These are phyloP conservation scores for Senna tora DNA, from an alignment of 306 rosid species.

Conservation along the genomic window DNA sequence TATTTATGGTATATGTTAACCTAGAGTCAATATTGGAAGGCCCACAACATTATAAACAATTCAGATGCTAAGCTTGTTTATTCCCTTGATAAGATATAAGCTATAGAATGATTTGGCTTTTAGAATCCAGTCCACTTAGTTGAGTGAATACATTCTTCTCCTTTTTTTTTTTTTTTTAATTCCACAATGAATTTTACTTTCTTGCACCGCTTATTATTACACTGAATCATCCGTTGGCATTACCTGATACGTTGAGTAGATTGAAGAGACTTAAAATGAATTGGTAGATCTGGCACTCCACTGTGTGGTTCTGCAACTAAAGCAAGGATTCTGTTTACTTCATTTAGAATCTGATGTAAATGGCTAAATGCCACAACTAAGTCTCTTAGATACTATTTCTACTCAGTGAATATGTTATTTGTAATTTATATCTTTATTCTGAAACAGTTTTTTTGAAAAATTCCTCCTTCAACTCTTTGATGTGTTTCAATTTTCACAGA, in stretches of 20 bases:
- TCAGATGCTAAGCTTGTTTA: conserved; percentile 36
- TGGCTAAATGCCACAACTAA: conserved; percentile 32
- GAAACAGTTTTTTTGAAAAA: not conserved
- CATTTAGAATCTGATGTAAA: conserved; percentile 32
- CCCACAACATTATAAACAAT: conserved; percentile 30
- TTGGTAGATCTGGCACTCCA: conserved; percentile 29
- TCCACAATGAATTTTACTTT: conserved; percentile 25
- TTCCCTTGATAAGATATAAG: not conserved
- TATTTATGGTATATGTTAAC: conserved; percentile 14
- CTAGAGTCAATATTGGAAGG: conserved; percentile 22
- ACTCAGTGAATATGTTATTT: not conserved
- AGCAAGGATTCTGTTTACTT: conserved; percentile 30
- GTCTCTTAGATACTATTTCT: conserved; percentile 4
- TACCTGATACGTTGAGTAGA: not conserved
- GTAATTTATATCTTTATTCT: not conserved
- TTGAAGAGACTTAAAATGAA: not conserved
- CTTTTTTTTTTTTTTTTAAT: conserved; percentile 12
- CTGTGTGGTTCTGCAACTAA: conserved; percentile 34
- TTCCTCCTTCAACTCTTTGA: conserved; percentile 28
- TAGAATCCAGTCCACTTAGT: conserved; percentile 22
- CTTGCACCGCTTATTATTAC: not conserved
- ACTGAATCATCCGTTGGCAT: not conserved
- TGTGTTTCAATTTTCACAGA: conserved; percentile 39
- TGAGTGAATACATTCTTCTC: conserved; percentile 36
- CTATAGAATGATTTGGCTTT: conserved; percentile 21